Evolutionary conservation across 371 early-diverging fungal species (phyloP).

Genomic region (Amoeboradix gromovi): DNA sequence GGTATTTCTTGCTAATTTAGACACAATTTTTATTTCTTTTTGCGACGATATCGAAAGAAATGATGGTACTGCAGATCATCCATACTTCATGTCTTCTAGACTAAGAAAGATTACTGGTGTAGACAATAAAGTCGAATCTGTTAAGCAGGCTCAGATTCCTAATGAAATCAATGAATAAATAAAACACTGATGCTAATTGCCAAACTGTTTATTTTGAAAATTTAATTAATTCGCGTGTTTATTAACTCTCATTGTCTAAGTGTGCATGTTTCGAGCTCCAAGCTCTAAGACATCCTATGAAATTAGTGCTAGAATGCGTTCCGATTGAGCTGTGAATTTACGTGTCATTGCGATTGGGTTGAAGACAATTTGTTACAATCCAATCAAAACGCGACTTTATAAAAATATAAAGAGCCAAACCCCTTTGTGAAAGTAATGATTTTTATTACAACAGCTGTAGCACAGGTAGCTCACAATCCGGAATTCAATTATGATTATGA

Average conservation of each 20-base stretch:
- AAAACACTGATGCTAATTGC: no score
- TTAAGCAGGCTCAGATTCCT: not conserved
- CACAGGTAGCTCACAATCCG: not conserved
- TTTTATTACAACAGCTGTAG: not conserved
- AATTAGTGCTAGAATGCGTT: no score
- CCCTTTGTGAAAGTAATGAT: not conserved
- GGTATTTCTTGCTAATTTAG: constrained; percentile 1
- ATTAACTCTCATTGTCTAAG: no score
- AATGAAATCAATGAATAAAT: no score
- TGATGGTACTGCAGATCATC: constrained; percentile 13
- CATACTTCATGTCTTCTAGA: not conserved
- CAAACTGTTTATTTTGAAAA: no score
- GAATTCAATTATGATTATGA: not conserved
- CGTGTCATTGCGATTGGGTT: no score
- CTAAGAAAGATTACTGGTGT: not conserved
- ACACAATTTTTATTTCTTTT: constrained; percentile 22
- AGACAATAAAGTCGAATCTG: not conserved
- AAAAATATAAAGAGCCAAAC: not conserved
- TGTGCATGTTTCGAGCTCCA: no score
- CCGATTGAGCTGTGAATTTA: no score
- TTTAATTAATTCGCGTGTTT: no score
- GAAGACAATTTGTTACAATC: not conserved
- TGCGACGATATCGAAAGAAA: constrained; percentile 20
- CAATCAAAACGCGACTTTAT: not conserved
- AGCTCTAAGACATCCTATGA: no score